phyloP scores from a whole-genome alignment of 1,284 basidiomycete species.

The Cystobasidium slooffiae region DNA sequence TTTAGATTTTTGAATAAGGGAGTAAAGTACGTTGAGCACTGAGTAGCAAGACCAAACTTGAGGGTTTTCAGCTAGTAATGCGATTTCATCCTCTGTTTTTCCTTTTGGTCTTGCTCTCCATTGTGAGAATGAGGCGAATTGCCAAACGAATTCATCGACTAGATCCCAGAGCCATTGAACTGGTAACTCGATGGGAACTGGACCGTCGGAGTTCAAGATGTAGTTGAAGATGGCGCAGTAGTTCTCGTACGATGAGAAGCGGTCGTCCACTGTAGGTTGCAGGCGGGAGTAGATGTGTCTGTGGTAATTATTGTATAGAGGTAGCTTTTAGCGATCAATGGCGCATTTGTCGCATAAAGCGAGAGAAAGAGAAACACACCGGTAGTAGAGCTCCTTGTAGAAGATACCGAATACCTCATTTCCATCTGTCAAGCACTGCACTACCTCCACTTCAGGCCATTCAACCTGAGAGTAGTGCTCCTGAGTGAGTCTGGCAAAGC shows the following conservation, averaged over 20 bases:
- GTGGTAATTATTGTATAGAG: constrained; percentile 47
- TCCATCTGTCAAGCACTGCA: constrained; percentile 90
- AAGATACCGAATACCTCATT: constrained; percentile 92
- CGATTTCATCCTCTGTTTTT: constrained; percentile 87
- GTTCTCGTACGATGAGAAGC: constrained; percentile 98
- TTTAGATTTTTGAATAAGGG: constrained; percentile 93
- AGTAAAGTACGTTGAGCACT: constrained; percentile 96
- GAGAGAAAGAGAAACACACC: constrained; percentile 45
- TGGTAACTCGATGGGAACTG: constrained; percentile 86
- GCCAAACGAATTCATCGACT: constrained; percentile 99
- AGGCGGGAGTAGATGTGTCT: constrained; percentile 87
- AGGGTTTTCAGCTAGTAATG: constrained; percentile 66
- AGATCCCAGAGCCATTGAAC: constrained; percentile 99
- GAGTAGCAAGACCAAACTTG: constrained; percentile 91
- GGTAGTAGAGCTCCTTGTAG: constrained; percentile 92
- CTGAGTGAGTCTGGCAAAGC: constrained; percentile 57
- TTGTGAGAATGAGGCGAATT: constrained; percentile 93
- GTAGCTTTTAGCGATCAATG: constrained; percentile 52
- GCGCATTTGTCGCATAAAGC: neutral
- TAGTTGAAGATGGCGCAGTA: constrained; percentile 98
- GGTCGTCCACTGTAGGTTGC: constrained; percentile 92
- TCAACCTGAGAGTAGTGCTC: constrained; percentile 92
- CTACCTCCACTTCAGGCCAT: constrained; percentile 96
- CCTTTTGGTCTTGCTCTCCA: constrained; percentile 80
- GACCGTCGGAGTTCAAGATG: constrained; percentile 89